Base-by-base conservation (phyloP, 176 grass and related monocot species). In the Chloris gayana region DNA sequence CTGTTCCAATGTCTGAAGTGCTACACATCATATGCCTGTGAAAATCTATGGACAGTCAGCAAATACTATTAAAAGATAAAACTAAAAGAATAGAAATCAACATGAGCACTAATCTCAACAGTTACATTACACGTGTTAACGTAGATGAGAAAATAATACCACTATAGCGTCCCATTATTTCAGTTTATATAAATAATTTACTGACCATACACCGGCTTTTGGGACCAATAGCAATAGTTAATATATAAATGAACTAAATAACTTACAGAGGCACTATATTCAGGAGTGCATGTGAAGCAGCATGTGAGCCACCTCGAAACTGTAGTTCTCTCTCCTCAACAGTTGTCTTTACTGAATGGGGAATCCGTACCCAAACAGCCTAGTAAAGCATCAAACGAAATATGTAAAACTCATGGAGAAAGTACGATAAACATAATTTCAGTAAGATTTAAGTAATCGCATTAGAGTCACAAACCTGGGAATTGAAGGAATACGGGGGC, bases 331-430 rank as follows among this genome's bases (percentile, higher is more conserved):
- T 85, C 79, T 76, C 75, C 74, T 93, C 95, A 30, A 98, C 79
- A 33, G 58, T 67, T 69, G 72, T 64, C 85, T 94, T 98, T 70
- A 87, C 68, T n/a, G 85, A 91, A 17, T 72, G 80, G 3, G 92
- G 90, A 85, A 98, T 86, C 69, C 79, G 64, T 81, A 93, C 77
- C 89, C 95, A 98, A 74, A 89, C 91, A 76, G 95, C 95, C 92
- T 94, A 57, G 54, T 84, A 64, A n/a, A 41, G 34, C 9, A 76
- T 72, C 21, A 73, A 29, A 79, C 21, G 64, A 60, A 53, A 83
- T 67, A 59, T 39, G 59, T 64, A 45, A 75, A 5, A 47, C 63
- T 77, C 18, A 68, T 42, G 32, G 8, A 25, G 21, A 50, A 60
- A 78, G 78, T 31, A 49, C 18, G 69, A 74, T 19, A 46, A 75